Conservation (phyloP, 2,329 filamentous ascomycete genomes). For the Arthrinium puccinioides region DNA sequence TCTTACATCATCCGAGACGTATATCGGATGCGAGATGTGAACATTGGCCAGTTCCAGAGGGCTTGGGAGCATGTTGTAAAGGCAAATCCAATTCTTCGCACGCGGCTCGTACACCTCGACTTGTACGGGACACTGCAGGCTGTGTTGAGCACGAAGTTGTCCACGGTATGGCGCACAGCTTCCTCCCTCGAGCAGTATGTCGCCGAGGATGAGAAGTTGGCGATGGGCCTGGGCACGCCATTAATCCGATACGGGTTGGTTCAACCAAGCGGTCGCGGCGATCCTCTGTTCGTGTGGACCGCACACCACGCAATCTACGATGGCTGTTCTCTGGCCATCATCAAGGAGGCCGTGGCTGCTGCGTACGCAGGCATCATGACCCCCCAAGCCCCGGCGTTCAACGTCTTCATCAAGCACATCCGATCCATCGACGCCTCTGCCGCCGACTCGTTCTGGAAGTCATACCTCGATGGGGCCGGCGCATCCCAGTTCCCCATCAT, state of each 20-base stretch:
- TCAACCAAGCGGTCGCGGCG: constrained; percentile 2
- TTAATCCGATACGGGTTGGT: constrained; percentile 13
- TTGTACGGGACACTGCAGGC: constrained; percentile 4
- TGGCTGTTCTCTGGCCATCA: constrained; percentile 17
- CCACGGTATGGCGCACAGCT: neutral
- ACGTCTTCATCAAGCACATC: neutral
- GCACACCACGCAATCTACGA: constrained; percentile 24
- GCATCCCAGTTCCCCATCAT: constrained; percentile 12
- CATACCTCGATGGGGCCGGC: constrained; percentile 10
- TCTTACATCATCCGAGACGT: neutral
- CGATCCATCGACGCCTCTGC: neutral
- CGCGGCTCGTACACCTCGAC: constrained; percentile 21
- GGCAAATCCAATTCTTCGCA: neutral
- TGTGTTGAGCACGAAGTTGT: neutral
- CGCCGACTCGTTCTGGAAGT: constrained; percentile 8
- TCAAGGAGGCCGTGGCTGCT: constrained; percentile 8
- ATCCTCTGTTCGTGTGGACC: constrained; percentile 20
- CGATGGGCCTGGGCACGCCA: constrained; percentile 13
- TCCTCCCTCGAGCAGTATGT: neutral
- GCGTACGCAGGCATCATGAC: constrained; percentile 2
- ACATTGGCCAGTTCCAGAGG: neutral
- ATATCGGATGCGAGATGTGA: neutral
- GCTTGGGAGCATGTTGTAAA: neutral
- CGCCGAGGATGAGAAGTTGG: neutral
- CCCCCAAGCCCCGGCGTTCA: neutral